Base-by-base conservation (phyloP, 176 grass and related monocot species). In the Hsuehochloa calcarea region DNA sequence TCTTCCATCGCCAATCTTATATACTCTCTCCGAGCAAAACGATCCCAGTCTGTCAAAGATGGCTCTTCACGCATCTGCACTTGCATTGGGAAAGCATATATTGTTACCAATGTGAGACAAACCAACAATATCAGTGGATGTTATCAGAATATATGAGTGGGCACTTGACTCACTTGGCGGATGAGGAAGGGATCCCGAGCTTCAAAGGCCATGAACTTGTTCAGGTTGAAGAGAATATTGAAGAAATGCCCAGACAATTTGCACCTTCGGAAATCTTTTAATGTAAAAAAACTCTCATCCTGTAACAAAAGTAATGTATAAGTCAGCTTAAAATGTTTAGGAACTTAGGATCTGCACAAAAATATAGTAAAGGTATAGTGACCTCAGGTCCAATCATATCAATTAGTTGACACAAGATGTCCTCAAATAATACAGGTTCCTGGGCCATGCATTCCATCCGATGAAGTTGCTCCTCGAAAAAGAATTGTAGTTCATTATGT, bases 401-500 rank as follows among this genome's bases (percentile, higher is more conserved):
- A 65, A 98, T 90, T 52, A 98, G 90, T 75, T 98, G 96, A 58
- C 96, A 95, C 40, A 98, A 77, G 59, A 98, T 95, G 83, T 98
- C 96, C 83, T 95, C 93, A 79, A 93, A 98, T 40, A 95, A 80
- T 73, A 95, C 93, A 80, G 96, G 93, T 82, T 98, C 96, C 72
- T 98, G 93, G 68, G 96, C 88, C 96, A 98, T 95, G 78, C 96
- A 98, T 65, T 98, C 96, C 93, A 98, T 93, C 29, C 96, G 93
- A 83, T 98, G 96, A 85, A 98, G 90, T 80, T 98, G 96, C 89
- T 98, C 96, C 77, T 98, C 93, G 47, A 92, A 95, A 69, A 98
- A 98, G 72, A 89, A 95, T 66, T 98, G 96, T 76, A 95, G 85
- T 79, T 98, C 93, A 85, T 89, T 98, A 81, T 84, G 69, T 86